Percentiles rank a stretch among this genome's conserved stretches.
These are phyloP conservation scores for Pelargonium nanum DNA, from an alignment of 345 rosid species.

Conservation along the genomic window DNA sequence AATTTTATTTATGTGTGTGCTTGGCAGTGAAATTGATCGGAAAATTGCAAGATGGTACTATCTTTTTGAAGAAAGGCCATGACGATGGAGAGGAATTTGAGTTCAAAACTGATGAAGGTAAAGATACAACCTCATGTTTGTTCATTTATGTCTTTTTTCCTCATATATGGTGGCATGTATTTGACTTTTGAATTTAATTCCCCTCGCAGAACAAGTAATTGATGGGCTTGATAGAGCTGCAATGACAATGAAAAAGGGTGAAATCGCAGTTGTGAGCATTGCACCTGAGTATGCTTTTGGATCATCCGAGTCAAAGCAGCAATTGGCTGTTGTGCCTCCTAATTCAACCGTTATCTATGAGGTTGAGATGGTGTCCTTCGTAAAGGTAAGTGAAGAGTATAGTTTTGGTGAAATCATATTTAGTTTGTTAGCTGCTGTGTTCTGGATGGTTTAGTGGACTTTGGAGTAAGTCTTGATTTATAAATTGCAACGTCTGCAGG, in stretches of 20 bases:
- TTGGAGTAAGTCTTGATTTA: too few species aligned
- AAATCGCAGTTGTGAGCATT: conserved; percentile 57
- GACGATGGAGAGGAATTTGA: conserved; percentile 60
- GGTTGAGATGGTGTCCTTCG: conserved; percentile 65
- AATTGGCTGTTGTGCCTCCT: conserved; percentile 61
- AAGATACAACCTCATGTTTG: not conserved
- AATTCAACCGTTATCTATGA: conserved; percentile 65
- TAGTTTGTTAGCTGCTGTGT: not conserved
- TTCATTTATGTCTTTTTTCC: not conserved
- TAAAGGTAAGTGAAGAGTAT: conserved; percentile 36
- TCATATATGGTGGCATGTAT: too few species aligned
- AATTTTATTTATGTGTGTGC: conserved; percentile 1
- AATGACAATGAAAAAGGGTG: conserved; percentile 82
- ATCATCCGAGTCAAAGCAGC: conserved; percentile 55
- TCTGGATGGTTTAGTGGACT: too few species aligned
- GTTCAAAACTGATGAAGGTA: conserved; percentile 88
- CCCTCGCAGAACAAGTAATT: conserved; percentile 62
- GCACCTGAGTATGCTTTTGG: conserved; percentile 87
- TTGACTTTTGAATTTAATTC: not conserved
- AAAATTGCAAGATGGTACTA: conserved; percentile 68
- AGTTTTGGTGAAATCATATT: not conserved
- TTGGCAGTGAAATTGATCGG: conserved; percentile 78
- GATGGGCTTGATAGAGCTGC: conserved; percentile 89
- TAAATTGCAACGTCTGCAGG: too few species aligned
- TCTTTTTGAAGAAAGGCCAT: conserved; percentile 69